Evolutionary conservation across 2,329 filamentous ascomycete genomes (phyloP).

Genomic region (Cercospora janseana): DNA sequence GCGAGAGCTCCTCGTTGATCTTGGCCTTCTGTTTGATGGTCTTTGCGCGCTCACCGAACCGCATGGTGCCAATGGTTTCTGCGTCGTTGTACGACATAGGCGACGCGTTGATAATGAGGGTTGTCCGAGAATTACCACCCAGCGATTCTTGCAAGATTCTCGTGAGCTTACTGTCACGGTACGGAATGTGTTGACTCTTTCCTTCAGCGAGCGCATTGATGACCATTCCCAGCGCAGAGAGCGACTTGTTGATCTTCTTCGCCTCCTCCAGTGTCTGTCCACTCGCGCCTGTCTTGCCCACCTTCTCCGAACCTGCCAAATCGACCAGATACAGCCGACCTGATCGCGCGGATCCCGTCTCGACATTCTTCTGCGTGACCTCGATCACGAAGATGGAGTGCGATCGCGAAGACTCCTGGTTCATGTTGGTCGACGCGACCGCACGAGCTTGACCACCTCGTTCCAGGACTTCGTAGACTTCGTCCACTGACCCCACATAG

Average conservation of each 20-base stretch:
- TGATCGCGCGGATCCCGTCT: slow-evolving; percentile 92
- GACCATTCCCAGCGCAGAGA: slow-evolving; percentile 97
- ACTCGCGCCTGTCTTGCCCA: slow-evolving; percentile 96
- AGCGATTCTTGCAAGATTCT: slow-evolving; percentile 95
- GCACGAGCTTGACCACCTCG: slow-evolving; percentile 84
- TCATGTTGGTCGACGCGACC: slow-evolving; percentile 98
- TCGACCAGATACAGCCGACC: slow-evolving; percentile 97
- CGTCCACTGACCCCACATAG: slow-evolving; percentile 91
- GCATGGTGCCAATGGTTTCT: slow-evolving; percentile 86
- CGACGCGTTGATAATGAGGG: slow-evolving; percentile 98
- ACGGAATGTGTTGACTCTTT: slow-evolving; percentile 93
- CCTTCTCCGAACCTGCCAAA: slow-evolving; percentile 96
- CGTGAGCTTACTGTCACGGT: slow-evolving; percentile 96
- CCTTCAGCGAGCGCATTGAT: slow-evolving; percentile 96
- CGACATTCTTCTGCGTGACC: slow-evolving; percentile 94
- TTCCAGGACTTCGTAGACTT: slow-evolving; percentile 96
- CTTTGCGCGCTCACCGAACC: slow-evolving; percentile 95
- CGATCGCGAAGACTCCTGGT: slow-evolving; percentile 94
- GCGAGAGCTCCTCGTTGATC: slow-evolving; percentile 97
- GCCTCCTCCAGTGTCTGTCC: slow-evolving; percentile 96
- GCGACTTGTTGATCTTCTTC: slow-evolving; percentile 99
- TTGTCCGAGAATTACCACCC: slow-evolving; percentile 97
- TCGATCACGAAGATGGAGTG: slow-evolving; percentile 98
- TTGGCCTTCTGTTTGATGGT: slow-evolving; percentile 99
- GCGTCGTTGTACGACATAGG: slow-evolving; percentile 97